Evolutionary conservation across 257 asterid species (phyloP).

Genomic region (Ophiorrhiza pumila): DNA sequence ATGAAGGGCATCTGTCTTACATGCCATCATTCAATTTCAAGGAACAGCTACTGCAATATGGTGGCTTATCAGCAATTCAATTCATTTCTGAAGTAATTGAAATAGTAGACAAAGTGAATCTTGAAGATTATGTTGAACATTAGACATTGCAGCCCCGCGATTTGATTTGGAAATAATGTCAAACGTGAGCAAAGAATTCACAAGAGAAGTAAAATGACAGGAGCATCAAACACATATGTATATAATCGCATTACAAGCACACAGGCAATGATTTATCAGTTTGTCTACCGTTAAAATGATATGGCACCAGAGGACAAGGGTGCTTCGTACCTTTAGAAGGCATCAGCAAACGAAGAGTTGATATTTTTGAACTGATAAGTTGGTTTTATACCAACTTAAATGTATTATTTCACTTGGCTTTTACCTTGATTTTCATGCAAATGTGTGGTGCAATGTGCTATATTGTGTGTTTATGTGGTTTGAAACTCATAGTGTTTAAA

Average conservation of each 20-base stretch:
- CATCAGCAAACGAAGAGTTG: conserved; percentile 73
- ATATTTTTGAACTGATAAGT: conserved; percentile 53
- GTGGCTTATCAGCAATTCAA: not conserved
- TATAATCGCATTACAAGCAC: not conserved
- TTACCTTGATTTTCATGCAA: too few relatives aligned
- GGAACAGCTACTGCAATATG: not conserved
- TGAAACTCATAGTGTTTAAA: too few relatives aligned
- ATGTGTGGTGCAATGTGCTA: too few relatives aligned
- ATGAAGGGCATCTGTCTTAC: not conserved
- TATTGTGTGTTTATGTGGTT: too few relatives aligned
- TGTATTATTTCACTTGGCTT: too few relatives aligned
- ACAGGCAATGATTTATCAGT: not conserved
- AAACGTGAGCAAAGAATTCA: not conserved
- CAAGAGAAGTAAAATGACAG: not conserved
- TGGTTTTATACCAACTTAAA: too few relatives aligned
- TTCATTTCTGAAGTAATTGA: not conserved
- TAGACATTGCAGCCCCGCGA: not conserved
- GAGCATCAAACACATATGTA: not conserved
- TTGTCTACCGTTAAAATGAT: not conserved
- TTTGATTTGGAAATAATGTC: not conserved
- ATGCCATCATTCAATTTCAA: not conserved
- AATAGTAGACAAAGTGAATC: not conserved
- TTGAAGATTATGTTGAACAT: not conserved
- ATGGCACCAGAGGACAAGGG: not conserved
- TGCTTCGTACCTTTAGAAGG: conserved; percentile 20